phyloP scores from a whole-genome alignment of 345 rosid genomes.

The Pistacia vera region DNA sequence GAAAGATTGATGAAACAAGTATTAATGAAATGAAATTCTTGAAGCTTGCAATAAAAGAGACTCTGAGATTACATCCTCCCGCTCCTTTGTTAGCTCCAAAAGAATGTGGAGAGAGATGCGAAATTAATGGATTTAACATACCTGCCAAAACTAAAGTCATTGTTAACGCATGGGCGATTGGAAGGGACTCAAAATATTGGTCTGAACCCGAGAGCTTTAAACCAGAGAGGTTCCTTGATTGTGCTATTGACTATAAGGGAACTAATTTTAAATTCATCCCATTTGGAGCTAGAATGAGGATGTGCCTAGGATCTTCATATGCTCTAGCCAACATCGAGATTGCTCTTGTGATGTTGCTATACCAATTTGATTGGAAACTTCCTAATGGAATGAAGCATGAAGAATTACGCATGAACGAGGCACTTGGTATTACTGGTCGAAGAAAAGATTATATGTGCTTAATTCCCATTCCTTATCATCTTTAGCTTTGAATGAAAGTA shows the following conservation, averaged over 20 bases:
- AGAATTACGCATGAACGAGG: neutral
- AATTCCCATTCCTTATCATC: neutral
- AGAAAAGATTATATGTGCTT: neutral
- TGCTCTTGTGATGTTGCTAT: neutral
- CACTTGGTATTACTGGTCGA: neutral
- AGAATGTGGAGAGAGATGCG: too few relatives aligned
- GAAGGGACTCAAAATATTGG: constrained; percentile 38
- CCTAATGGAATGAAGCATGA: neutral
- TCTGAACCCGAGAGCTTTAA: constrained; percentile 31
- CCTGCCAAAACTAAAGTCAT: too few relatives aligned
- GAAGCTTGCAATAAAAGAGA: too few relatives aligned
- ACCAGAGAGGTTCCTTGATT: neutral
- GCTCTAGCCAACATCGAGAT: neutral
- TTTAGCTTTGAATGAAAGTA: too few relatives aligned
- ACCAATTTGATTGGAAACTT: neutral
- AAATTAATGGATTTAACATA: too few relatives aligned
- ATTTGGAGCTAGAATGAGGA: neutral
- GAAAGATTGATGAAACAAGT: too few relatives aligned
- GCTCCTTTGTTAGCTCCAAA: too few relatives aligned
- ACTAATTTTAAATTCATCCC: neutral
- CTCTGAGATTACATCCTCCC: too few relatives aligned
- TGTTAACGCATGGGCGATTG: constrained; percentile 34
- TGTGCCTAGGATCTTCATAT: neutral
- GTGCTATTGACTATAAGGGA: neutral
- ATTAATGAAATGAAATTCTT: too few relatives aligned